Percentiles rank a stretch among this genome's conserved stretches.
phyloP scores from a whole-genome alignment of 2,329 filamentous ascomycete genomes.

The Beauveria varroae region DNA sequence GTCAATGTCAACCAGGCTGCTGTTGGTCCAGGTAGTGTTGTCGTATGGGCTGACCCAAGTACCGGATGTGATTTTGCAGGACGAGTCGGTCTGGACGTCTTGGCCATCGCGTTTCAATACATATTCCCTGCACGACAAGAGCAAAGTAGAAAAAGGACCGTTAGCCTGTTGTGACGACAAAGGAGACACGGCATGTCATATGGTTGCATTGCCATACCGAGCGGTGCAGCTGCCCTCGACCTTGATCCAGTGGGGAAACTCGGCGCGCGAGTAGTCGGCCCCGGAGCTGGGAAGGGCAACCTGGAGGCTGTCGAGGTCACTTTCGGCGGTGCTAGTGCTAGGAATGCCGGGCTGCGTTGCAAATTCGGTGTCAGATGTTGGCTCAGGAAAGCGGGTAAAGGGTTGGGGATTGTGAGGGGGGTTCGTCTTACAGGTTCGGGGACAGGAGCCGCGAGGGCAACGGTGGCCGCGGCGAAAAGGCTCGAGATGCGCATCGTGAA shows the following conservation, averaged over 20 bases:
- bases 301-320: conserved; percentile 49
- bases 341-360: conserved; percentile 52
- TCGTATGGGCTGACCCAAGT: conserved; percentile 69
- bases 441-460: conserved; percentile 18
- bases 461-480: conserved; percentile 16
- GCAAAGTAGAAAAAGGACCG: background rate
- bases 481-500: conserved; percentile 4
- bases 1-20: conserved; percentile 71
- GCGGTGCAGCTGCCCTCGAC: conserved; percentile 63
- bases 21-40: conserved; percentile 59
- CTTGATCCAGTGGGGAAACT: conserved; percentile 67
- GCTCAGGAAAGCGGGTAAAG: background rate
- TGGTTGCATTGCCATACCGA: conserved; percentile 29
- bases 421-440: conserved; percentile 20
- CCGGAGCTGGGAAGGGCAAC: conserved; percentile 48
- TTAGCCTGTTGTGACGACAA: background rate
- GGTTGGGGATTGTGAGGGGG: background rate
- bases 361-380: background rate
- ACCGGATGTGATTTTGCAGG: conserved; percentile 59
- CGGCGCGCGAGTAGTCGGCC: conserved; percentile 53
- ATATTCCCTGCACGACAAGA: conserved; percentile 39
- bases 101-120: conserved; percentile 69
- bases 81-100: conserved; percentile 47
- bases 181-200: background rate
- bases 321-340: conserved; percentile 45